These are phyloP conservation scores for Aspergillus kassunensis DNA, from an alignment of 495 filamentous ascomycete species.

Conservation along the genomic window DNA sequence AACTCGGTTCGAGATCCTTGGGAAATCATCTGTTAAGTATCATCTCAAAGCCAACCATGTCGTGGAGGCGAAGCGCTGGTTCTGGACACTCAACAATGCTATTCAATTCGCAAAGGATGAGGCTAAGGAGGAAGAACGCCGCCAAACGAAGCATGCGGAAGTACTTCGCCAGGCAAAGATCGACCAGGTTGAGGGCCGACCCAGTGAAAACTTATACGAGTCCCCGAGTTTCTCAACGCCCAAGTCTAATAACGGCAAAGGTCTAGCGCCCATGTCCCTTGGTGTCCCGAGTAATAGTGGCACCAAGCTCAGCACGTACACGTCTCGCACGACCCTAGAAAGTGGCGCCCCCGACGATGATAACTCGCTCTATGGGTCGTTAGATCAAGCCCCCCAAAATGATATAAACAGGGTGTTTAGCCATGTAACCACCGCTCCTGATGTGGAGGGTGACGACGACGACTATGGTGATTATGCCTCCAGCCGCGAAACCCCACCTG, in stretches of 20 bases:
- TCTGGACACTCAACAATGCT: constrained; percentile 97
- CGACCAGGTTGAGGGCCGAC: constrained; percentile 48
- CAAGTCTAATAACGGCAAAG: constrained; percentile 39
- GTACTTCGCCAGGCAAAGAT: constrained; percentile 71
- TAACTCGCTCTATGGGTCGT: constrained; percentile 49
- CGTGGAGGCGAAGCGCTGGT: constrained; percentile 60
- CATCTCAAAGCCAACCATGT: constrained; percentile 95
- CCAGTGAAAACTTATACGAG: constrained; percentile 29
- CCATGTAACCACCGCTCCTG: constrained; percentile 41
- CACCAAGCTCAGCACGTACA: constrained; percentile 38
- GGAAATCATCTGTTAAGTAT: constrained; percentile 98
- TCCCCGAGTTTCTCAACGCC: constrained; percentile 21
- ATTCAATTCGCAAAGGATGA: constrained; percentile 99
- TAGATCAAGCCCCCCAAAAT: constrained; percentile 54
- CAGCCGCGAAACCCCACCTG: constrained; percentile 64
- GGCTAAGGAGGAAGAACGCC: constrained; percentile 78
- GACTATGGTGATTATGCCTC: constrained; percentile 82
- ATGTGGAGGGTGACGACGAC: constrained; percentile 69
- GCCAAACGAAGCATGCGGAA: constrained; percentile 69
- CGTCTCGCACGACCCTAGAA: constrained; percentile 50
- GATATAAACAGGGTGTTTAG: constrained; percentile 47
- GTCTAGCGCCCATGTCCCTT: constrained; percentile 32
- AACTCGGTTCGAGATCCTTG: constrained; percentile 92
- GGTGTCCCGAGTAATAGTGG: constrained; percentile 33
- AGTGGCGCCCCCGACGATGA: constrained; percentile 51